Evolutionary conservation across 192 early-diverging fungal genomes (phyloP), one percentile per base, ranked within the genome.

Genomic region (Coemansia sp.): DNA sequence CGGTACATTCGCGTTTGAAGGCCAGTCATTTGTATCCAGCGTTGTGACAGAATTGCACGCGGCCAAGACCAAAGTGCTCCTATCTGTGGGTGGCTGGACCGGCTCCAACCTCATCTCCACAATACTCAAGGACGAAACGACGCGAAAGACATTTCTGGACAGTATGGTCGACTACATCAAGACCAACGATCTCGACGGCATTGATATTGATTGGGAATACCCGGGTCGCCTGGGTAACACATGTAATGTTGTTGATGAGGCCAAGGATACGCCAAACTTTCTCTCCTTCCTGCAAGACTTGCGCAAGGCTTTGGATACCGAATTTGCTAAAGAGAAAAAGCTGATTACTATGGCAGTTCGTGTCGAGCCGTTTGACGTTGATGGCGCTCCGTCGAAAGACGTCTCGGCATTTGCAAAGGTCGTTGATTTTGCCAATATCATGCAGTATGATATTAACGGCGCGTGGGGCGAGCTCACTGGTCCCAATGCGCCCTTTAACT

Each of bases 131-230:
- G 53, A 42, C 15, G 1, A 4, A 5, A 39, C 60, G 3, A 59
- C 62, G 1, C 70, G 84, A 3, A 60, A 73, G 36, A 67, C 69
- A 0, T 85, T 88, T 41, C 74, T 87, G 14, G 59, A 64, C 40
- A 80, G 76, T 29, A 85, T 85, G 20, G 39, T 85, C 11, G 40
- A 64, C 11, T 70, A 83, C 29, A 71, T 89, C 25, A 71, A 76
- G 38, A 60, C 70, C 6, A 68, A 84, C 45, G 49, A 78, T 15
- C 74, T 89, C 6, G 89, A 90, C 72, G 90, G 90, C 19, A 76
- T 93, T 24, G 91, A 94, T 65, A 85, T 92, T 61, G 92, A 92
- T 67, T 92, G 82, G 87, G 91, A 93, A 68, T 92, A 89, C 63
- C 92, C 86, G 1, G 84, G 85, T 6, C 68, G 84, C n/a, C 56